A percentile compares a stretch with the other conserved stretches of the same genome.
phyloP scores from a whole-genome alignment of 2,329 filamentous ascomycete species.

The Thielaviopsis cerberus region DNA sequence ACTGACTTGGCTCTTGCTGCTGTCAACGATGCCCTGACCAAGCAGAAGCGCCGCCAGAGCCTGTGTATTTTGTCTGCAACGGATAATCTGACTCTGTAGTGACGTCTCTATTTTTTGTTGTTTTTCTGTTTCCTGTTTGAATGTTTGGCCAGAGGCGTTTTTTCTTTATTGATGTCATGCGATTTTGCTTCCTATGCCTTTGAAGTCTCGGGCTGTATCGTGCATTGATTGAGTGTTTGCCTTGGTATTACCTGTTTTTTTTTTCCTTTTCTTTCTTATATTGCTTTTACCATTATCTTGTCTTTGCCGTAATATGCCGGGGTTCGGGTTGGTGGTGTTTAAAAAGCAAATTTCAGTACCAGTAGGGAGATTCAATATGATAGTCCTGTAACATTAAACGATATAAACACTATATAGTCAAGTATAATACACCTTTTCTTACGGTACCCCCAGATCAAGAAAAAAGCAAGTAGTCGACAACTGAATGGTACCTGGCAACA shows the following conservation, averaged over 20 bases:
- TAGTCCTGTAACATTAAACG: not conserved
- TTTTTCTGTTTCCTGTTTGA: too few relatives aligned
- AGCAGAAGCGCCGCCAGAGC: constrained; percentile 9
- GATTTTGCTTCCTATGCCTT: too few relatives aligned
- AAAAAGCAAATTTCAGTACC: not conserved
- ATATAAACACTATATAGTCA: not conserved
- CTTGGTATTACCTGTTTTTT: too few relatives aligned
- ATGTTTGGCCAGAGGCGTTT: too few relatives aligned
- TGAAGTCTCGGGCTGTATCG: too few relatives aligned
- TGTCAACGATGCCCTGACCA: not conserved
- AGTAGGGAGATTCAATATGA: not conserved
- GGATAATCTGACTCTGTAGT: not conserved
- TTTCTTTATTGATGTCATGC: too few relatives aligned
- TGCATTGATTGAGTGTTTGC: too few relatives aligned
- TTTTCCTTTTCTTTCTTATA: not conserved
- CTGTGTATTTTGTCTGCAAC: constrained; percentile 3
- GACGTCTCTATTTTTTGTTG: not conserved
- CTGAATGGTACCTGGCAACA: not conserved
- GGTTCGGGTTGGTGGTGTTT: too few relatives aligned
- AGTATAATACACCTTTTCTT: too few relatives aligned
- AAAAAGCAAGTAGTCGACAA: not conserved
- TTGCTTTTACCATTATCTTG: not conserved
- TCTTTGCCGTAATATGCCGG: not conserved
- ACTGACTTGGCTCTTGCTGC: not conserved
- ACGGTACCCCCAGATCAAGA: too few relatives aligned